A percentile compares a stretch with the other conserved stretches of the same genome.
phyloP scores from a whole-genome alignment of 208 protist species.

The Wallacemonas sp. region DNA sequence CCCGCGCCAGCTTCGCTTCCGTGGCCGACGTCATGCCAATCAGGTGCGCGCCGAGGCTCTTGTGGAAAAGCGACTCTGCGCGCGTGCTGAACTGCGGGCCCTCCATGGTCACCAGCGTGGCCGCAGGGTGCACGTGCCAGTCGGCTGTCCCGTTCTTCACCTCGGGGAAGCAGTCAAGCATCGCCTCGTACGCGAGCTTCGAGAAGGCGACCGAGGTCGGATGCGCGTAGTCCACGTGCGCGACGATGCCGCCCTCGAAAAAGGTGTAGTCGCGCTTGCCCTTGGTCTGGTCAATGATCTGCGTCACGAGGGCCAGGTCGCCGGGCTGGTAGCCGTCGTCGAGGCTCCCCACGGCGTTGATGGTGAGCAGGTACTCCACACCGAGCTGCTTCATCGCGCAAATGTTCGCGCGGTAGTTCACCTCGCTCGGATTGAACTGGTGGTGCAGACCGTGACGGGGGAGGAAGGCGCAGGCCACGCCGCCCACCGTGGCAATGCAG shows the following conservation, averaged over 20 bases:
- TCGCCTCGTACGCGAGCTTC: constrained; percentile 38
- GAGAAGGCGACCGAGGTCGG: constrained; percentile 66
- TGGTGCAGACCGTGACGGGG: constrained; percentile 86
- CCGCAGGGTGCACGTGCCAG: constrained; percentile 53
- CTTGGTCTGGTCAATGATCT: constrained; percentile 89
- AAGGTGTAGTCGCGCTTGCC: constrained; percentile 73
- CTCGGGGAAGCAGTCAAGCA: constrained; percentile 44
- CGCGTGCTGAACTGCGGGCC: constrained; percentile 91
- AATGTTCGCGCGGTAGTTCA: constrained; percentile 93
- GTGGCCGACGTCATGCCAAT: constrained; percentile 94
- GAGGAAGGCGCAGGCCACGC: constrained; percentile 80
- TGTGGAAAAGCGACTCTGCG: constrained; percentile 86
- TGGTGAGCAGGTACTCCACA: constrained; percentile 79
- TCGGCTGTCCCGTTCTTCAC: constrained; percentile 17
- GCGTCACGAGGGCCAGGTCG: constrained; percentile 88
- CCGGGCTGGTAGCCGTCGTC: constrained; percentile 70
- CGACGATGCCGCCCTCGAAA: constrained; percentile 81
- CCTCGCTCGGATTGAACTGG: constrained; percentile 74
- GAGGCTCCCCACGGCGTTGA: constrained; percentile 91
- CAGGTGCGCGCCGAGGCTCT: constrained; percentile 72
- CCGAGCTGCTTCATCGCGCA: constrained; percentile 90
- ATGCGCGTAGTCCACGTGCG: constrained; percentile 81
- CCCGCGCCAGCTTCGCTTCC: constrained; percentile 89
- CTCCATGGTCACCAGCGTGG: constrained; percentile 91
- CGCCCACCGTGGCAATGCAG: constrained; percentile 64